A percentile compares a stretch with the other conserved stretches of the same genome.
These are phyloP conservation scores for Craterostigma plantagineum DNA, from an alignment of 257 asterid genomes.

Conservation along the genomic window DNA sequence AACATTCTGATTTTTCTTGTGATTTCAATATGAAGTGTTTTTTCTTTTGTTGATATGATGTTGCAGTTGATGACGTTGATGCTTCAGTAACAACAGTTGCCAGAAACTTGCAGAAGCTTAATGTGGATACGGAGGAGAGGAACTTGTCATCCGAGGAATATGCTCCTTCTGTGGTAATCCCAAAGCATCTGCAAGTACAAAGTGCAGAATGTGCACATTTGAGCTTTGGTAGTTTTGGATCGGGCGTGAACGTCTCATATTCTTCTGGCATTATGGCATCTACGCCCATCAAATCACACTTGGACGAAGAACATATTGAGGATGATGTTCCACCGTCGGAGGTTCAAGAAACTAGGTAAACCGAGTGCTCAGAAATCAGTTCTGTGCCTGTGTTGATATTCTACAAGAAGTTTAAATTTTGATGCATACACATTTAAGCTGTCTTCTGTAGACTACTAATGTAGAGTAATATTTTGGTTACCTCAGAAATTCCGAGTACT, in stretches of 20 bases:
- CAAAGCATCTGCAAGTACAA: constrained; percentile 79
- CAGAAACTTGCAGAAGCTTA: constrained; percentile 52
- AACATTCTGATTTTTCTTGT: too few species aligned
- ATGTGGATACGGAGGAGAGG: constrained; percentile 31
- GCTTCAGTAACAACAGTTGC: constrained; percentile 44
- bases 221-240: constrained; percentile 90
- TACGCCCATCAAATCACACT: constrained; percentile 26
- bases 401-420: too few species aligned
- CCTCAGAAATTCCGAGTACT: constrained; percentile 66
- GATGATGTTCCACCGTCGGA: constrained; percentile 33
- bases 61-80: constrained; percentile 47
- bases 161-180: constrained; percentile 67
- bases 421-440: too few species aligned
- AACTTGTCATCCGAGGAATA: constrained; percentile 31
- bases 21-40: too few species aligned
- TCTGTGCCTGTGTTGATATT: too few species aligned
- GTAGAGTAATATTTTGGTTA: constrained; percentile 4
- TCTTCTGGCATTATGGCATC: constrained; percentile 37
- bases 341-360: constrained; percentile 43
- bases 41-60: too few species aligned
- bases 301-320: constrained; percentile 43
- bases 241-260: constrained; percentile 25
- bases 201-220: constrained; percentile 67
- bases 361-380: too few species aligned
- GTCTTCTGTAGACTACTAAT: not conserved